Conservation (phyloP, 768 basidiomycete species). For the Steccherinum ochraceum region DNA sequence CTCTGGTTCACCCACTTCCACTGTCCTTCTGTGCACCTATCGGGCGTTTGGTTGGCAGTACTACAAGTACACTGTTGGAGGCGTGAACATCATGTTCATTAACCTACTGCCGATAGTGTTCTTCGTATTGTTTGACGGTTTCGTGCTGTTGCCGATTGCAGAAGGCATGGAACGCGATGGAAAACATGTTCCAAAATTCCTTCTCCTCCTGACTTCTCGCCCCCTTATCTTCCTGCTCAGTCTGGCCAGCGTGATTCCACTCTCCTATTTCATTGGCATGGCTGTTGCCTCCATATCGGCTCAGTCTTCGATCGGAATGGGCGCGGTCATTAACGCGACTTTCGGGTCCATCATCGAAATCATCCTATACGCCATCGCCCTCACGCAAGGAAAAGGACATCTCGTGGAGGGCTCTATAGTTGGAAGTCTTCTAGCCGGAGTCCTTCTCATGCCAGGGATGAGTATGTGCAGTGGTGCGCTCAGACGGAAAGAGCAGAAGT, state of each 20-base stretch:
- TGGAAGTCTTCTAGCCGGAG: conserved; percentile 90
- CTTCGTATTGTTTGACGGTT: conserved; percentile 92
- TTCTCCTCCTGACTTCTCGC: conserved; percentile 65
- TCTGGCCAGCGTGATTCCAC: conserved; percentile 88
- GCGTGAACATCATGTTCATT: conserved; percentile 97
- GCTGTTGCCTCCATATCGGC: conserved; percentile 99
- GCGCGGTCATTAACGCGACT: conserved; percentile 98
- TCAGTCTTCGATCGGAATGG: conserved; percentile 98
- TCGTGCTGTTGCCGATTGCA: conserved; percentile 68
- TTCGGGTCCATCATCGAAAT: conserved; percentile 99
- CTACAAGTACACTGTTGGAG: conserved; percentile 98
- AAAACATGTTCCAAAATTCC: conserved; percentile 54
- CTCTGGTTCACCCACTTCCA: conserved; percentile 72
- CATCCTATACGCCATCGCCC: conserved; percentile 83
- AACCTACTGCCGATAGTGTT: conserved; percentile 92
- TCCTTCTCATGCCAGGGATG: conserved; percentile 92
- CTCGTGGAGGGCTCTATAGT: conserved; percentile 97
- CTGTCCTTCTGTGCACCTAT: conserved; percentile 92
- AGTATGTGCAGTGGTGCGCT: conserved; percentile 93
- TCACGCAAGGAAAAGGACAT: conserved; percentile 86
- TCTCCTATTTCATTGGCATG: conserved; percentile 99
- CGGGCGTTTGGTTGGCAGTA: conserved; percentile 85
- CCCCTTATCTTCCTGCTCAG: conserved; percentile 78
- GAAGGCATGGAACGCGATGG: conserved; percentile 53
- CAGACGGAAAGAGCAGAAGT: conserved; percentile 89